Evolutionary conservation across 164 flowering plant species (phyloP), one percentile per base, ranked within the genome.

Genomic region (Nymphaea colorata): DNA sequence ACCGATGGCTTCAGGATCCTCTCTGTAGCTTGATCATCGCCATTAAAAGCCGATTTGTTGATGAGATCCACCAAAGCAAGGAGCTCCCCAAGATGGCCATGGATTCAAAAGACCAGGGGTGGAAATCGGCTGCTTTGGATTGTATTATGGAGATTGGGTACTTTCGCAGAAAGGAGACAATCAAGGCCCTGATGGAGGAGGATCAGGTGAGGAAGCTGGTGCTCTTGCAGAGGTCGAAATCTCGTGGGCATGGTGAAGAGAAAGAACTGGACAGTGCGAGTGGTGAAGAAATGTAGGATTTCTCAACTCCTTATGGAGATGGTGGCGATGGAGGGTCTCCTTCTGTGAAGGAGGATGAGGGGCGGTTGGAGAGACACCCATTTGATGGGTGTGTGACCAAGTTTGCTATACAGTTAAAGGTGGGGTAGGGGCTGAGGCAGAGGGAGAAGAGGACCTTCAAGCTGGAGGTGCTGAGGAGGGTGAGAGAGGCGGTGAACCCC

Each of bases 381-480:
- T 91, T 86, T 74, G 89, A 83, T 41, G 82, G 92, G 80, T 84
- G 91, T 60, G 98, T 87, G 63, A 93, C 91, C 16, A 87, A 90
- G 44, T 90, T 92, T 67, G 87, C 88, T 5, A 87, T 90, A 74
- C 93, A 87, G 67, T 69, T 92, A 73, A 93, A 92, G 71, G 91
- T 92, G 0, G 98, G 98, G 95, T 87, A 68, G 96, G n/a, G 93
- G 71, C 64, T 92, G 76, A 87, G 98, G 76, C 87, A 86, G 72
- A 85, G 92, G 43, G 98, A 90, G 77, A 91, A 72, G 73, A 84
- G 92, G 41, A 88, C 78, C 2, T 82, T 87, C 51, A 93, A 91
- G 83, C 82, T 73, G 64, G 88, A 86, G 79, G 82, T 91, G 3
- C 64, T 91, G 82, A 68, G 18, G 66, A 82, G 76, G 71, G 86